A percentile compares a stretch with the other conserved stretches of the same genome.
phyloP scores from a whole-genome alignment of 83 land plant genomes.

The Thuja plicata region DNA sequence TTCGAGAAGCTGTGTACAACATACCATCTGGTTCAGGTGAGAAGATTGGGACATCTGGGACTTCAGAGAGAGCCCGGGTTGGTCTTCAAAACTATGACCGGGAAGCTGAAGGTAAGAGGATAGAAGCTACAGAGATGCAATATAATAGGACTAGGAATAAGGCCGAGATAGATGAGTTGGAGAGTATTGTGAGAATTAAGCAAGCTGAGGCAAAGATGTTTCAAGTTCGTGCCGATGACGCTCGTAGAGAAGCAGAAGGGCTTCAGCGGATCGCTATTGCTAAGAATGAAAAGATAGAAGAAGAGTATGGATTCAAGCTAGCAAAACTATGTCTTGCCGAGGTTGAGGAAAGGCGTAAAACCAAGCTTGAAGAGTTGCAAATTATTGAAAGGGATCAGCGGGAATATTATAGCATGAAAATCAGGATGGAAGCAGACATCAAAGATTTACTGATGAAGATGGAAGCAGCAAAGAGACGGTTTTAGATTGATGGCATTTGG shows the following conservation, averaged over 20 bases:
- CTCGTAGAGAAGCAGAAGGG: conserved; percentile 90
- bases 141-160: conserved; percentile 42
- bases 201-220: conserved; percentile 94
- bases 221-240: conserved; percentile 82
- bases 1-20: conserved; percentile 28
- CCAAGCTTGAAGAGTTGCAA: conserved; percentile 75
- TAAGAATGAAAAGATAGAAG: conserved; percentile 75
- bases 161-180: conserved; percentile 82
- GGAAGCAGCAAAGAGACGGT: conserved; percentile 72
- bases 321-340: conserved; percentile 67
- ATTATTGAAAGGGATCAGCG: conserved; percentile 58
- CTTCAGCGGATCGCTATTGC: conserved; percentile 73
- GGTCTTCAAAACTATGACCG: conserved; percentile 29
- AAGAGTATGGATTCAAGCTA: conserved; percentile 66
- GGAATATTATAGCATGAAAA: conserved; percentile 74
- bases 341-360: conserved; percentile 69
- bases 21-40: conserved; percentile 25
- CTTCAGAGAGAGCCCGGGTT: conserved; percentile 21
- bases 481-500: conserved; percentile 1
- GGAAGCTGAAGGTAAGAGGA: conserved; percentile 37
- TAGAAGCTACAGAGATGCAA: conserved; percentile 47
- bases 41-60: conserved; percentile 32
- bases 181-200: conserved; percentile 79
- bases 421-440: conserved; percentile 78
- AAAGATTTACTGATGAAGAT: conserved; percentile 81